Evolutionary conservation across 306 rosid species (phyloP).

Genomic region (Ormosia semicastrata): DNA sequence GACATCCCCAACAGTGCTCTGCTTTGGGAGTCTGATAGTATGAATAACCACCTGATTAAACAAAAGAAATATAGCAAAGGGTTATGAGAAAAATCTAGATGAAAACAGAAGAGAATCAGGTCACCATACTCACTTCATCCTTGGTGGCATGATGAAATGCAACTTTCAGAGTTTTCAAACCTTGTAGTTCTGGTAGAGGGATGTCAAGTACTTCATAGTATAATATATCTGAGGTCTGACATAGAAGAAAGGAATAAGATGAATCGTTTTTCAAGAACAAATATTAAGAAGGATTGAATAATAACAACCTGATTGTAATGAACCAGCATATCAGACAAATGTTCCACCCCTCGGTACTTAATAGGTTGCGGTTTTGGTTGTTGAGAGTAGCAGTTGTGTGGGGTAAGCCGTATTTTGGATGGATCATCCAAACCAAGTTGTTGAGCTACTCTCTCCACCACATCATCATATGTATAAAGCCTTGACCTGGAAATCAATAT

Average conservation of each 20-base stretch:
- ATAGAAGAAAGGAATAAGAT: slow-evolving; percentile 29
- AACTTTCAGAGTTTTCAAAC: slow-evolving; percentile 80
- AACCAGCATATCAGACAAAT: slow-evolving; percentile 78
- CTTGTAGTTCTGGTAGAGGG: slow-evolving; percentile 88
- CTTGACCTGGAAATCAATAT: slow-evolving; percentile 60
- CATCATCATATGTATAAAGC: slow-evolving; percentile 77
- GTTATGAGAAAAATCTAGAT: not conserved
- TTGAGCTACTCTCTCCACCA: slow-evolving; percentile 76
- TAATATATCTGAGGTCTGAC: slow-evolving; percentile 79
- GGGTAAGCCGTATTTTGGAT: slow-evolving; percentile 73
- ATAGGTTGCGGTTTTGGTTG: slow-evolving; percentile 88
- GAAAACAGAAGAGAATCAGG: slow-evolving; percentile 24
- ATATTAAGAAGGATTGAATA: not conserved
- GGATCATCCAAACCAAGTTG: slow-evolving; percentile 85
- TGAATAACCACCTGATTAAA: slow-evolving; percentile 66
- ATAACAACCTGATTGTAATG: slow-evolving; percentile 82
- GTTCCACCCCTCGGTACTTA: slow-evolving; percentile 76
- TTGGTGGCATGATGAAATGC: slow-evolving; percentile 80
- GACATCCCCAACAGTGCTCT: slow-evolving; percentile 84
- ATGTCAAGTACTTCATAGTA: slow-evolving; percentile 87
- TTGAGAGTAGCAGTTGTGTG: slow-evolving; percentile 88
- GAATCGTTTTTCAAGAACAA: not conserved
- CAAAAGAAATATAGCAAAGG: slow-evolving; percentile 3
- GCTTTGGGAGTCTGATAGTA: slow-evolving; percentile 78
- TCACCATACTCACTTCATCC: slow-evolving; percentile 69